Evolutionary conservation across 805 yeast species (phyloP).

Genomic region (Candida rishiriensis): DNA sequence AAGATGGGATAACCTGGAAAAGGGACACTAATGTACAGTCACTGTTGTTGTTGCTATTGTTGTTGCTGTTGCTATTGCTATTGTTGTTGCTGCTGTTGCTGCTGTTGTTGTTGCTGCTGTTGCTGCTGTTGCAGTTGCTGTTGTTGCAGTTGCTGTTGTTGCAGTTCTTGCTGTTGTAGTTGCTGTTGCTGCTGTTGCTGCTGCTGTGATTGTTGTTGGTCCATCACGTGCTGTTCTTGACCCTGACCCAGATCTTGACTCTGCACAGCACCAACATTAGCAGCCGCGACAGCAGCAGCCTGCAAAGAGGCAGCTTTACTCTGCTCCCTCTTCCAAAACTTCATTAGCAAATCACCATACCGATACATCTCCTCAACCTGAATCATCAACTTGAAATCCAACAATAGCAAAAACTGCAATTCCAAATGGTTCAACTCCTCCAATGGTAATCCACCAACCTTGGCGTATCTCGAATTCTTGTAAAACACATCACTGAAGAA

Average conservation of each 20-base stretch:
- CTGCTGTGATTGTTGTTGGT: slow-evolving; percentile 6
- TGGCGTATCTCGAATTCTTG: slow-evolving; percentile 90
- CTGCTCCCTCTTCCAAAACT: slow-evolving; percentile 79
- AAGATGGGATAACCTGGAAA: too few species aligned
- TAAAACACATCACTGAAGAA: slow-evolving; percentile 93
- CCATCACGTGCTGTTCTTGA: slow-evolving; percentile 12
- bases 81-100: slow-evolving; percentile 7
- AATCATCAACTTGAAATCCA: slow-evolving; percentile 84
- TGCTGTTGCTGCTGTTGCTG: slow-evolving; percentile 8
- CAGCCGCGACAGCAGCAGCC: too few species aligned
- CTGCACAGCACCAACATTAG: too few species aligned
- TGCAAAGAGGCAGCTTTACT: slow-evolving; percentile 27
- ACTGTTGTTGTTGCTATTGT: not conserved
- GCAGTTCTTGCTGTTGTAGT: slow-evolving; percentile 5
- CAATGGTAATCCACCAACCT: slow-evolving; percentile 91
- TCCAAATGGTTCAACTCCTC: slow-evolving; percentile 92
- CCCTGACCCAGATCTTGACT: slow-evolving; percentile 6
- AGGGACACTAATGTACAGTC: too few species aligned
- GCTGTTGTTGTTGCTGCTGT: slow-evolving; percentile 5
- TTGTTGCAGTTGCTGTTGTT: slow-evolving; percentile 3
- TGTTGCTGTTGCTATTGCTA: slow-evolving; percentile 1
- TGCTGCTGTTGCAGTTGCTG: slow-evolving; percentile 14
- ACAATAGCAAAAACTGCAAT: slow-evolving; percentile 75
- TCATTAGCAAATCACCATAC: slow-evolving; percentile 79
- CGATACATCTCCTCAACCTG: slow-evolving; percentile 86